phyloP scores from a whole-genome alignment of 305 asterid species.

The Fraxinus platypoda region DNA sequence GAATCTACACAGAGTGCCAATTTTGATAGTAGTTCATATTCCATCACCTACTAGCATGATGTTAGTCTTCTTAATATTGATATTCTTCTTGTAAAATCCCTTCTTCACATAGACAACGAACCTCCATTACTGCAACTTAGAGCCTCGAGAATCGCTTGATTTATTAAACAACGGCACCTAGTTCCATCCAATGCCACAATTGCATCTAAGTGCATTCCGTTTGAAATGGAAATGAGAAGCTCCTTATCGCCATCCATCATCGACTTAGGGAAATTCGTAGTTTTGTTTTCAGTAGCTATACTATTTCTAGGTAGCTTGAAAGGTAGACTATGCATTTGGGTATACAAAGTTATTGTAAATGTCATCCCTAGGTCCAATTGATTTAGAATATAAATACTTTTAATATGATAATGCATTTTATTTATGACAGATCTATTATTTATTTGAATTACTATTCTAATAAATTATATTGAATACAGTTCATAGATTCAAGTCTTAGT shows the following conservation, averaged over 20 bases:
- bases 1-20: conserved; percentile 89
- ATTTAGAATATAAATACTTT: no score
- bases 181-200: conserved; percentile 75
- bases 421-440: no score
- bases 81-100: conserved; percentile 74
- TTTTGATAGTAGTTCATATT: conserved; percentile 59
- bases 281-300: not conserved
- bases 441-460: no score
- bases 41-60: conserved; percentile 91
- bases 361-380: no score
- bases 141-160: conserved; percentile 63
- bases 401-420: no score
- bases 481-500: no score
- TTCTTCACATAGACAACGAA: conserved; percentile 76
- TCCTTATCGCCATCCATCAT: conserved; percentile 72
- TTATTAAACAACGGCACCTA: conserved; percentile 56
- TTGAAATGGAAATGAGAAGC: conserved; percentile 31
- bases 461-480: no score
- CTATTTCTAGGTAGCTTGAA: conserved; percentile 41
- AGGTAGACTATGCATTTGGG: conserved; percentile 56
- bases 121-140: conserved; percentile 68
- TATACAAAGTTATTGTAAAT: conserved; percentile 39
- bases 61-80: conserved; percentile 80
- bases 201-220: conserved; percentile 58
- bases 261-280: conserved; percentile 53